Conservation (phyloP, 805 yeast species). For the Candida oleophila region DNA sequence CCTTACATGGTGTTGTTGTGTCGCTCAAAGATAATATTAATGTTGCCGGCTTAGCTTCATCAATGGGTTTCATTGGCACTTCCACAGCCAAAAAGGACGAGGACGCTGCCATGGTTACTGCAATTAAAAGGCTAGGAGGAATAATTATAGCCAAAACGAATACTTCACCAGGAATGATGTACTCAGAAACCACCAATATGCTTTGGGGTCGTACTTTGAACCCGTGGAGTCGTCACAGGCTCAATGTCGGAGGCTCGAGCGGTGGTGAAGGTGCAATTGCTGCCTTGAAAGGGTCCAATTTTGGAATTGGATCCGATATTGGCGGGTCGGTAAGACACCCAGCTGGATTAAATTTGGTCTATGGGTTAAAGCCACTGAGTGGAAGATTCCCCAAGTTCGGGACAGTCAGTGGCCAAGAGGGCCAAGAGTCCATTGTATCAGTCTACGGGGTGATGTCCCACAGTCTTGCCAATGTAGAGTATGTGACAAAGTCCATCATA, state of each 20-base stretch:
- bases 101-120: constrained; percentile 9
- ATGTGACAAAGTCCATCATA: background rate
- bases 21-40: constrained; percentile 9
- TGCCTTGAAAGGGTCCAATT: constrained; percentile 41
- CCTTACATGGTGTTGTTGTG: constrained; percentile 12
- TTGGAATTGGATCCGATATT: constrained; percentile 43
- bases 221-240: constrained; percentile 2
- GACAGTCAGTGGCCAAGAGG: background rate
- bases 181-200: background rate
- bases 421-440: background rate
- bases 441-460: constrained; percentile 17
- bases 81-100: background rate
- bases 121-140: constrained; percentile 10
- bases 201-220: constrained; percentile 1
- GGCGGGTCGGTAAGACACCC: constrained; percentile 60
- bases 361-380: constrained; percentile 47
- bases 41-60: constrained; percentile 8
- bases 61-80: constrained; percentile 8
- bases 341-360: constrained; percentile 52
- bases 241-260: constrained; percentile 53
- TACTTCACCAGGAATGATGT: background rate
- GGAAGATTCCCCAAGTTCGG: constrained; percentile 40
- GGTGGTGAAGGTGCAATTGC: constrained; percentile 52
- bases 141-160: constrained; percentile 3
- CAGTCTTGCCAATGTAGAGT: background rate